These are phyloP conservation scores for Trichophaea hybrida DNA, from an alignment of 2,329 filamentous ascomycete genomes.

Conservation along the genomic window DNA sequence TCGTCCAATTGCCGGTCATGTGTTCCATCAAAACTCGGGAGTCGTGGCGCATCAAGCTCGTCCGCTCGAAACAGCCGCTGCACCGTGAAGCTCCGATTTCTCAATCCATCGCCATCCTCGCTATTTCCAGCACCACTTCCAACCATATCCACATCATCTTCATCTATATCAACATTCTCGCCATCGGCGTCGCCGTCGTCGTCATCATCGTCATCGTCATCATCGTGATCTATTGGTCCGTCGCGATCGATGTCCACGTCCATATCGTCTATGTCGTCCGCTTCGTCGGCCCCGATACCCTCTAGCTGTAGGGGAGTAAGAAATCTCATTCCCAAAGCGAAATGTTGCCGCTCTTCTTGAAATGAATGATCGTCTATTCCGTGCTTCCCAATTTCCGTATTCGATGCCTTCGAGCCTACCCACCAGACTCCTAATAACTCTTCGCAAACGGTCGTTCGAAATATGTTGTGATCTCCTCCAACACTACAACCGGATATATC, in stretches of 20 bases:
- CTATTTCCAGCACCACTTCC: conserved; percentile 5
- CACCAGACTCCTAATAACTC: conserved; percentile 81
- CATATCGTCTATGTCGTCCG: conserved; percentile 22
- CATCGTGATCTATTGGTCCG: conserved; percentile 30
- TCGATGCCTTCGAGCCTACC: conserved; percentile 66
- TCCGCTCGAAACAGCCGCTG: neutral
- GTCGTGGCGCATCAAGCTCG: neutral
- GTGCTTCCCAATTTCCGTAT: conserved; percentile 60
- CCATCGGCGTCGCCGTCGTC: conserved; percentile 40
- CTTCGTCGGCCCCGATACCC: conserved; percentile 11
- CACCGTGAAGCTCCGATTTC: neutral
- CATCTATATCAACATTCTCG: conserved; percentile 34
- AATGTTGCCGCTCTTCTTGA: conserved; percentile 30
- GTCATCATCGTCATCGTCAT: conserved; percentile 33
- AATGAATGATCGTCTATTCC: conserved; percentile 66
- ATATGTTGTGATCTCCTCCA: conserved; percentile 60
- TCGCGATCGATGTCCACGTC: conserved; percentile 29
- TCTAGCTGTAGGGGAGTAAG: conserved; percentile 9
- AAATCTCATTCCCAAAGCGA: conserved; percentile 25
- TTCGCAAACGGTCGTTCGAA: conserved; percentile 74
- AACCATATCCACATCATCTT: conserved; percentile 28
- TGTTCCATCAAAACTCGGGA: neutral
- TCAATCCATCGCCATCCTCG: neutral
- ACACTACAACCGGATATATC: conserved; percentile 86
- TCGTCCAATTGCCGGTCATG: conserved; percentile 26